Evolutionary conservation across 768 basidiomycete genomes (phyloP).

Genomic region (Macrolepiota albuminosa): DNA sequence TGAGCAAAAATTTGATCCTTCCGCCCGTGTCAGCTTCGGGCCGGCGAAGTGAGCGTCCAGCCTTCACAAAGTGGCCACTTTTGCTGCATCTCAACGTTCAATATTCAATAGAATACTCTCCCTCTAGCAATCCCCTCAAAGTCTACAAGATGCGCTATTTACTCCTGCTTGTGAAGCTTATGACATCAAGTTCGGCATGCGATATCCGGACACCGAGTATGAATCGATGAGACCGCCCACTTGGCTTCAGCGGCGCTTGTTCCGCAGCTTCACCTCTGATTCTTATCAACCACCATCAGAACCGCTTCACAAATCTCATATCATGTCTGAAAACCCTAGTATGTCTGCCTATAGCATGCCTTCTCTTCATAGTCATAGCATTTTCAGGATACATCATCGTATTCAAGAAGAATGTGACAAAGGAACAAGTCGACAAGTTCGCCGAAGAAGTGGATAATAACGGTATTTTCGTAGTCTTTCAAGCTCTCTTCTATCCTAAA

Average conservation of each 20-base stretch:
- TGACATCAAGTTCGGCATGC: constrained; percentile 6
- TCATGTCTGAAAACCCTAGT: constrained; percentile 5
- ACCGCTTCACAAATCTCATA: neutral
- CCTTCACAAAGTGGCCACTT: neutral
- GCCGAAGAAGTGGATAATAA: constrained; percentile 29
- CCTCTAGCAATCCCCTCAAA: neutral
- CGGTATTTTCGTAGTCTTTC: constrained; percentile 22
- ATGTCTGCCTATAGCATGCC: neutral
- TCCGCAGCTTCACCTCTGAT: constrained; percentile 8
- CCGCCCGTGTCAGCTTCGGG: neutral
- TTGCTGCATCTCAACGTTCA: neutral
- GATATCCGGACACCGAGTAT: neutral
- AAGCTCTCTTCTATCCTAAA: neutral
- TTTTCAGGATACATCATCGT: constrained; percentile 48
- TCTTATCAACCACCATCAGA: constrained; percentile 7
- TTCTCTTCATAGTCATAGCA: neutral
- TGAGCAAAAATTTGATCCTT: neutral
- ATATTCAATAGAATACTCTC: neutral
- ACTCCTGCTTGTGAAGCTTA: neutral
- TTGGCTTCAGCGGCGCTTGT: neutral
- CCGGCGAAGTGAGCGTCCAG: neutral
- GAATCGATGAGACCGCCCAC: neutral
- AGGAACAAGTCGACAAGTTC: constrained; percentile 38
- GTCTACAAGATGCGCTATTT: constrained; percentile 3
- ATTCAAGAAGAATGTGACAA: constrained; percentile 42